phyloP scores from a whole-genome alignment of 176 grass and related monocot genomes.

The bread wheat (Triticum aestivum) region IWGSC_CS_RefSeq_v2.1 NC_057803.1:411291774-411292273 shows the following conservation, averaged over 20 bases:
- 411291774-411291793: background rate
- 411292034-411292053: background rate
- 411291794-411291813: background rate
- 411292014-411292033: background rate
- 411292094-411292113: too few species aligned
- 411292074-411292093: background rate
- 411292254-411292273: too few species aligned
- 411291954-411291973: background rate
- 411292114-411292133: too few species aligned
- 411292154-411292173: too few species aligned
- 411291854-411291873: background rate
- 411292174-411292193: too few species aligned
- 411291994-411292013: background rate
- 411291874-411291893: background rate
- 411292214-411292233: too few species aligned
- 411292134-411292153: too few species aligned
- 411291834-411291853: background rate
- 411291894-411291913: conserved; percentile 4
- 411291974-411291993: background rate
- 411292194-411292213: too few species aligned
- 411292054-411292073: background rate
- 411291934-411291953: background rate
- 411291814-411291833: background rate
- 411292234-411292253: too few species aligned
- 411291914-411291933: background rate